Conservation (phyloP, 2,329 filamentous ascomycete species). For the Penicillium frequentans region DNA sequence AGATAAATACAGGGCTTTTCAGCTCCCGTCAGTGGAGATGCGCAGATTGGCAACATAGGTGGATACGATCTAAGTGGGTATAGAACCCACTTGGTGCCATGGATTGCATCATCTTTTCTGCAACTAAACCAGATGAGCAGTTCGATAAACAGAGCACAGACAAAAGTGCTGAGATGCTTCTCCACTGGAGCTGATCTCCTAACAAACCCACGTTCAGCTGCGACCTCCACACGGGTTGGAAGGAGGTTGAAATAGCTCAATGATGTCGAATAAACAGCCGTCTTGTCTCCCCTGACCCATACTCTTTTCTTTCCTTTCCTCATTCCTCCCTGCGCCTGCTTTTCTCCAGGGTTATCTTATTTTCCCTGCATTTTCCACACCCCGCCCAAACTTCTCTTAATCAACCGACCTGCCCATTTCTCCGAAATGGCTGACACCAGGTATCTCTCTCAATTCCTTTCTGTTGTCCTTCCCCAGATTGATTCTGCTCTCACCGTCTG, state of each 20-base stretch:
- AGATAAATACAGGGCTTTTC: conserved; percentile 14
- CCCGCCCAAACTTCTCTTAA: conserved; percentile 1
- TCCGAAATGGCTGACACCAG: conserved; percentile 14
- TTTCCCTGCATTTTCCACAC: conserved; percentile 4
- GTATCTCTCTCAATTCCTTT: conserved; percentile 11
- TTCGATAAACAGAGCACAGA: conserved; percentile 3
- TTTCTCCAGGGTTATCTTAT: conserved; percentile 8
- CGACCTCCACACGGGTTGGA: background rate
- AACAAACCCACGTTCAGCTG: background rate
- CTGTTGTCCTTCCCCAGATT: background rate
- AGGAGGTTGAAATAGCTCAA: conserved; percentile 2
- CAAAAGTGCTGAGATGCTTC: background rate
- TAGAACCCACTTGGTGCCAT: conserved; percentile 5
- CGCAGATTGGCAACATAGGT: background rate
- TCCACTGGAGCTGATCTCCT: conserved; percentile 10
- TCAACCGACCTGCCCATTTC: conserved; percentile 3
- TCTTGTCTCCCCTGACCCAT: background rate
- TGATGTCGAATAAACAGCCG: background rate
- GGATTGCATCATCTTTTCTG: conserved; percentile 16
- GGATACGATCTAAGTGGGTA: conserved; percentile 12
- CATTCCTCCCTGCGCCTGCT: background rate
- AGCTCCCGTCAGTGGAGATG: conserved; percentile 1
- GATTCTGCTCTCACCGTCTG: conserved; percentile 1
- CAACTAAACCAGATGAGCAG: conserved; percentile 11
- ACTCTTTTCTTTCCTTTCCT: background rate